A percentile compares a stretch with the other conserved stretches of the same genome.
phyloP scores from a whole-genome alignment of 176 grass and related monocot species.

The Oryza meridionalis region DNA sequence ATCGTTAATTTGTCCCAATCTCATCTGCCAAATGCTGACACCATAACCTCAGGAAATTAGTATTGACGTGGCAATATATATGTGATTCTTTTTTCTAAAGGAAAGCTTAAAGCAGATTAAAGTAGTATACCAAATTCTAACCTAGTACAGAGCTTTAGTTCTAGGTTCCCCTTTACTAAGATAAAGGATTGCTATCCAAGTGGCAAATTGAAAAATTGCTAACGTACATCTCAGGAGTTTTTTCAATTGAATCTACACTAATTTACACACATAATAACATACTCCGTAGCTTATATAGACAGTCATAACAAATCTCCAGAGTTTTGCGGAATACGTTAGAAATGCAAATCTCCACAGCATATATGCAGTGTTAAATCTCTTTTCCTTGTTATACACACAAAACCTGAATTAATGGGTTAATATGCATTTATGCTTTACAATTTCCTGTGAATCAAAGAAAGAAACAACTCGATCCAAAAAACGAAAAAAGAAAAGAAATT shows the following conservation, averaged over 20 bases:
- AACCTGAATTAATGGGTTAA: constrained; percentile 11
- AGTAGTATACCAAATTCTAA: background rate
- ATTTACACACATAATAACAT: background rate
- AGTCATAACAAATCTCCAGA: background rate
- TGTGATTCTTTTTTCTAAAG: constrained; percentile 27
- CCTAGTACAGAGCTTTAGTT: background rate
- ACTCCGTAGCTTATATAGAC: background rate
- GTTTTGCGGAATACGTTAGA: background rate
- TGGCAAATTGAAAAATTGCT: background rate
- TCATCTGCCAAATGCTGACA: constrained; percentile 30
- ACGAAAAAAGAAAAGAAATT: background rate
- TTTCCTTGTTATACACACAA: constrained; percentile 17
- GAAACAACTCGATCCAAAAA: background rate
- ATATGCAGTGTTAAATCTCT: background rate
- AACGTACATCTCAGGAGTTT: background rate
- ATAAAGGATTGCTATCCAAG: background rate
- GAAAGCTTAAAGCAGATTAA: background rate
- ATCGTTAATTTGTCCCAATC: constrained; percentile 33
- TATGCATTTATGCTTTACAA: constrained; percentile 36
- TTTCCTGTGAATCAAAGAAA: constrained; percentile 12
- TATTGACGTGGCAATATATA: background rate
- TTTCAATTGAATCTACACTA: background rate
- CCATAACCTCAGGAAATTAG: background rate
- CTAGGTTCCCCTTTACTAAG: background rate
- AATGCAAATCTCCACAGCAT: background rate